Conservation (phyloP, 768 basidiomycete genomes). For the Podaxis carcinomalis region DNA sequence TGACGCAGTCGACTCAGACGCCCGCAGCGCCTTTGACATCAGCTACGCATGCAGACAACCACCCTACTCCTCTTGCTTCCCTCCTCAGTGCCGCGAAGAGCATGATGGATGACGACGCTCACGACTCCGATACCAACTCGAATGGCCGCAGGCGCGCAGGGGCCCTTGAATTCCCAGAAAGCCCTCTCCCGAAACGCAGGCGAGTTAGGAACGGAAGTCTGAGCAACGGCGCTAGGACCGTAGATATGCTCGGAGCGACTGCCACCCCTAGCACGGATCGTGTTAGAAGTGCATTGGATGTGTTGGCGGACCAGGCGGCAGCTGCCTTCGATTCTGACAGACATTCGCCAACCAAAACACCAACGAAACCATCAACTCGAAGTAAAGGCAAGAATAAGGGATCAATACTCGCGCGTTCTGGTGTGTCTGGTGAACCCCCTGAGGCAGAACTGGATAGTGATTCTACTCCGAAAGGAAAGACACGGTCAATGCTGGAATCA, state of each 20-base stretch:
- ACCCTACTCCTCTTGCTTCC: constrained; percentile 48
- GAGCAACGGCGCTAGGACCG: background rate
- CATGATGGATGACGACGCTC: constrained; percentile 41
- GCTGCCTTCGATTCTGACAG: constrained; percentile 38
- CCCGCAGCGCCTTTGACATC: constrained; percentile 9
- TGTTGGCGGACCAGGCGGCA: constrained; percentile 71
- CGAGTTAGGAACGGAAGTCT: constrained; percentile 18
- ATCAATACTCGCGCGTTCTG: background rate
- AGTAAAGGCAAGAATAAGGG: constrained; percentile 8
- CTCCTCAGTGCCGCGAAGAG: constrained; percentile 57
- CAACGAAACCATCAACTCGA: background rate
- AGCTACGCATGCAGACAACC: constrained; percentile 13
- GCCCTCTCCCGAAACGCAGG: constrained; percentile 30
- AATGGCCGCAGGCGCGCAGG: constrained; percentile 18
- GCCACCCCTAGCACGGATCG: constrained; percentile 16
- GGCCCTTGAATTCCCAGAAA: constrained; percentile 27
- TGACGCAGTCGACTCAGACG: background rate
- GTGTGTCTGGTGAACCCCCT: background rate
- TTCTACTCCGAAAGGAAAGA: constrained; percentile 2
- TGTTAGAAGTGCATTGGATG: constrained; percentile 58
- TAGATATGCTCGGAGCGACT: constrained; percentile 5
- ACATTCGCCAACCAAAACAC: constrained; percentile 11
- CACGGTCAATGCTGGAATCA: background rate
- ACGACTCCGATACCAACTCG: constrained; percentile 14
- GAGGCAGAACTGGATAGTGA: background rate